Evolutionary conservation across 1,284 basidiomycete genomes (phyloP).

Genomic region (Wolfiporia cocos): DNA sequence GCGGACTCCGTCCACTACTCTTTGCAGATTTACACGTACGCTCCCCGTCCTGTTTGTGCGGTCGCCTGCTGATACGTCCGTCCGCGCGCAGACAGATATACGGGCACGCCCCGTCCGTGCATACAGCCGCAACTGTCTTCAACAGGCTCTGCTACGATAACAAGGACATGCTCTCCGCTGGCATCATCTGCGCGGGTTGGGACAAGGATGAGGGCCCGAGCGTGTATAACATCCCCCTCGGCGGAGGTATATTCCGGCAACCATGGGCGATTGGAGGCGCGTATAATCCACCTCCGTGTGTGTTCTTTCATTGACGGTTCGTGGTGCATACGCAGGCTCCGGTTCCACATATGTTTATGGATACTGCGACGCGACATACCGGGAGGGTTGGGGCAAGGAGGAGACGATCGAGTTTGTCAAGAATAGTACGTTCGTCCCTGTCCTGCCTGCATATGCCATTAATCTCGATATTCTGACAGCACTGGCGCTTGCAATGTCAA

Average conservation of each 20-base stretch:
- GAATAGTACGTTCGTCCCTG: constrained; percentile 59
- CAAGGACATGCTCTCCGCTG: constrained; percentile 86
- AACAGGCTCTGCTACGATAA: constrained; percentile 92
- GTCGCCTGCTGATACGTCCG: neutral
- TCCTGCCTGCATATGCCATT: constrained; percentile 3
- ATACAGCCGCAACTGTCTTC: constrained; percentile 81
- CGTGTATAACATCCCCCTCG: constrained; percentile 95
- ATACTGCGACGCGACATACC: constrained; percentile 98
- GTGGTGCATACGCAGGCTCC: constrained; percentile 68
- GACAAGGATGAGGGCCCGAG: constrained; percentile 90
- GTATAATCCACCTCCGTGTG: too few species aligned
- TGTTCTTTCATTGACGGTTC: too few species aligned
- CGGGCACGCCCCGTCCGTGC: constrained; percentile 71
- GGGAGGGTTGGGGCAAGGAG: constrained; percentile 88
- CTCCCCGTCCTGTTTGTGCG: neutral
- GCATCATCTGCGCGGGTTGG: constrained; percentile 99
- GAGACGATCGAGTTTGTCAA: constrained; percentile 94
- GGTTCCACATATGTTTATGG: constrained; percentile 99
- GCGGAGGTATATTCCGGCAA: constrained; percentile 90
- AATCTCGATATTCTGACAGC: constrained; percentile 42
- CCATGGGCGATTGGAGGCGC: constrained; percentile 95
- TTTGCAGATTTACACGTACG: constrained; percentile 72
- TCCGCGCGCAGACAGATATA: constrained; percentile 51
- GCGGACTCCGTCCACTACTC: constrained; percentile 91
- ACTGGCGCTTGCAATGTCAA: constrained; percentile 91